Base-by-base conservation (phyloP, 2,329 filamentous ascomycete species). In the Pseudonectria buxi region DNA sequence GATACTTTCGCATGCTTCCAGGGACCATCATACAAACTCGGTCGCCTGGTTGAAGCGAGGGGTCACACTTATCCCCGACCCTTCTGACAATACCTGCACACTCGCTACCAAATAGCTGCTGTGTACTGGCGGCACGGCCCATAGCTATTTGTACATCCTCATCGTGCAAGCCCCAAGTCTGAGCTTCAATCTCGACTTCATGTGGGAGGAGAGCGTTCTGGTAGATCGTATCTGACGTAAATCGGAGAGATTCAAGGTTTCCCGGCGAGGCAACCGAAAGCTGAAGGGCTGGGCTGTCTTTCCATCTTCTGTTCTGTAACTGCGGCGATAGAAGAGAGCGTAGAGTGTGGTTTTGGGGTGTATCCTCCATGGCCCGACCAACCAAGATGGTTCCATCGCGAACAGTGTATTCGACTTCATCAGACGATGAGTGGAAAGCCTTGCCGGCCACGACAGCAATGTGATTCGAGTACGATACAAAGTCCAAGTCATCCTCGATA, bases 181-280 rank as follows among this genome's bases (percentile, higher is more conserved):
- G 33, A 27, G 48, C 40, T 28, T 50, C 35, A 30, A 58, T 46
- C 29, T 45, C 37, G 10, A 57, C 43, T n/a, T 49, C 41, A 13
- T 43, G 35, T 0, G 43, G 24, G 4, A 6, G 12, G 1, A 55
- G 38, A 7, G 26, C 18, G 14, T 30, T 9, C 6, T 29, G 12
- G 3, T 26, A 16, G 9, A 11, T n/a, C n/a, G 33, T 30, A 25
- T 51, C 49, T 14, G 50, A 40, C 14, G 40, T 32, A 26, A 47
- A 56, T 6, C 42, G 43, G 12, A 57, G 40, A 3, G 48, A 53
- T 14, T 55, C 50, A 5, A 56, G 41, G 7, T 33, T 30, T 14
- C 54, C 53, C 10, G 40, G 41, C 7, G 44, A 46, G 10, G 44
- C 46, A 10, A 51, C 34, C 6, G 38, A 32, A 14, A 56, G 40